phyloP scores from a whole-genome alignment of 768 basidiomycete genomes.

The Leccinum variicolor region DNA sequence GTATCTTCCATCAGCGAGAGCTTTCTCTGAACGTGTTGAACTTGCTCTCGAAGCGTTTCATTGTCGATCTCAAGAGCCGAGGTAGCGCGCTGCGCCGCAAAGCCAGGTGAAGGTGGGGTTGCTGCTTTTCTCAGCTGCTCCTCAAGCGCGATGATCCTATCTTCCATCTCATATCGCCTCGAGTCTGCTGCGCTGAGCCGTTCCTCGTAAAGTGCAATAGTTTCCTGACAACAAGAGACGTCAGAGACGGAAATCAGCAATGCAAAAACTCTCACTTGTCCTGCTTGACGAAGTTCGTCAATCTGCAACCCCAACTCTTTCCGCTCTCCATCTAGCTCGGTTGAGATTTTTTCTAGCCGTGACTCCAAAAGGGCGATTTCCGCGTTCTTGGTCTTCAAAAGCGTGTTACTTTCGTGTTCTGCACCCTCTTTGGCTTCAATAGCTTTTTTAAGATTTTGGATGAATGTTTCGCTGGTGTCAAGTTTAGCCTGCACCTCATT shows the following conservation, averaged over 20 bases:
- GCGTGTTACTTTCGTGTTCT: constrained; percentile 47
- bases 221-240: constrained; percentile 54
- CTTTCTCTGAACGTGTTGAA: constrained; percentile 81
- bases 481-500: constrained; percentile 43
- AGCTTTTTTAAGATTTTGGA: constrained; percentile 49
- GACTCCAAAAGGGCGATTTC: constrained; percentile 57
- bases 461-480: constrained; percentile 41
- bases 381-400: constrained; percentile 53
- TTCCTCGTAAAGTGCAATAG: constrained; percentile 93
- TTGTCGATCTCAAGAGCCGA: constrained; percentile 93
- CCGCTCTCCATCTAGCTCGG: constrained; percentile 55
- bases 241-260: neutral
- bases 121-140: constrained; percentile 38
- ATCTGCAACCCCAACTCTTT: constrained; percentile 69
- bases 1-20: constrained; percentile 76
- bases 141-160: constrained; percentile 56
- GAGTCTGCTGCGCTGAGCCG: constrained; percentile 67
- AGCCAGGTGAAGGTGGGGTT: constrained; percentile 32
- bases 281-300: constrained; percentile 82
- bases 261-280: constrained; percentile 56
- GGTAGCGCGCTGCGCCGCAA: constrained; percentile 39
- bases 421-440: constrained; percentile 49
- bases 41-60: constrained; percentile 85
- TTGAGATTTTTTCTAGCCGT: constrained; percentile 42
- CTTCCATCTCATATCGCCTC: constrained; percentile 76